Evolutionary conservation across 257 asterid genomes (phyloP).

Genomic region (Petunia axillaris): DNA sequence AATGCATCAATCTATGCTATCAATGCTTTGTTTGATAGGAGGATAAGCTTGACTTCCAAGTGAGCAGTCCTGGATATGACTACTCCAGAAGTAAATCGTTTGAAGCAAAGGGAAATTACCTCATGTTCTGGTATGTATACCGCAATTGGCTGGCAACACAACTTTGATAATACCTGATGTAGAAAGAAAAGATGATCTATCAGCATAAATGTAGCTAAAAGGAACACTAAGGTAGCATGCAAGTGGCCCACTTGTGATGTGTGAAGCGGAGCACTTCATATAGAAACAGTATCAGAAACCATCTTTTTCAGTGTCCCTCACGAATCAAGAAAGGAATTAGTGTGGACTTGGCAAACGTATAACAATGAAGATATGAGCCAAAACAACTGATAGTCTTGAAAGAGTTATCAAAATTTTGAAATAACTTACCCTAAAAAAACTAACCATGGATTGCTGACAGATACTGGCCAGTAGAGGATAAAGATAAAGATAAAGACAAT

Average conservation of each 20-base stretch:
- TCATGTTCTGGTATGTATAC: slow-evolving; percentile 93
- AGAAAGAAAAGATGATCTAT: slow-evolving; percentile 18
- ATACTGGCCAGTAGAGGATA: background rate
- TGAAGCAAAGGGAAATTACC: slow-evolving; percentile 50
- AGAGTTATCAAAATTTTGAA: background rate
- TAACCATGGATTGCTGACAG: background rate
- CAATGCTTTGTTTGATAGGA: background rate
- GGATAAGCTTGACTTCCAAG: background rate
- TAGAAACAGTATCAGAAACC: background rate
- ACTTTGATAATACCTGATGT: slow-evolving; percentile 76
- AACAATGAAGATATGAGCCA: background rate
- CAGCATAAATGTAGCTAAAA: slow-evolving; percentile 1
- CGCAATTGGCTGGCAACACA: slow-evolving; percentile 84
- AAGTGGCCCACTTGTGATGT: background rate
- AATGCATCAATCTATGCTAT: background rate
- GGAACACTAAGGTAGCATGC: background rate
- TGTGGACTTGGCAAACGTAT: background rate
- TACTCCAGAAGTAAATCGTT: background rate
- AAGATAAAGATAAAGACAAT: slow-evolving; percentile 5
- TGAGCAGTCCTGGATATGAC: background rate
- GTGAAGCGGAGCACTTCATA: background rate
- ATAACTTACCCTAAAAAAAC: background rate
- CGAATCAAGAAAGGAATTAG: background rate
- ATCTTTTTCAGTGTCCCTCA: background rate
- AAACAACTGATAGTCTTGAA: slow-evolving; percentile 1